phyloP scores from a whole-genome alignment of 2,329 filamentous ascomycete genomes.

The Colletotrichum sp. region DNA sequence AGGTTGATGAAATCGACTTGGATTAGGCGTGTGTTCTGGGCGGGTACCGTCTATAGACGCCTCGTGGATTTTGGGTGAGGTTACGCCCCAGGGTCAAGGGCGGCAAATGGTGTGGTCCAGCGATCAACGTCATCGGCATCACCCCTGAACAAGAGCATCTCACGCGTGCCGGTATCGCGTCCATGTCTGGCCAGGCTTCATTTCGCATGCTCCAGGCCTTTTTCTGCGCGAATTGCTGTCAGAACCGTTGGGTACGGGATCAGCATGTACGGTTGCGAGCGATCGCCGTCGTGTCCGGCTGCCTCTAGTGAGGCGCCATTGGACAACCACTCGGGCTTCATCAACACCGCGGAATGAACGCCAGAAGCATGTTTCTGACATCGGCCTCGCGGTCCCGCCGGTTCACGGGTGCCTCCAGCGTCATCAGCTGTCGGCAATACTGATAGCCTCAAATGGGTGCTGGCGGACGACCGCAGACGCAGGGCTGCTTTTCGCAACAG shows the following conservation, averaged over 20 bases:
- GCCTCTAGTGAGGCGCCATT: constrained; percentile 10
- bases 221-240: neutral
- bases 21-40: constrained; percentile 2
- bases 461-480: neutral
- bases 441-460: neutral
- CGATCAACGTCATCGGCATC: constrained; percentile 8
- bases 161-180: neutral
- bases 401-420: neutral
- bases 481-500: neutral
- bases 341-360: neutral
- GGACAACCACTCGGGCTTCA: neutral
- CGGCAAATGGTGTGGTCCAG: constrained; percentile 3
- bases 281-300: neutral
- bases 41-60: neutral
- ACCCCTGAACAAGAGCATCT: neutral
- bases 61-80: neutral
- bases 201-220: neutral
- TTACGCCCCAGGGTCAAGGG: neutral
- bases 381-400: neutral
- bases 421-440: neutral
- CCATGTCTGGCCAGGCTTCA: neutral
- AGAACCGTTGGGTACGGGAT: neutral
- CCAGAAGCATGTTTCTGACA: neutral
- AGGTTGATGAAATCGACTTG: neutral
- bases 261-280: neutral